Conservation (phyloP, 768 basidiomycete species). For the Podaxis sp. region DNA sequence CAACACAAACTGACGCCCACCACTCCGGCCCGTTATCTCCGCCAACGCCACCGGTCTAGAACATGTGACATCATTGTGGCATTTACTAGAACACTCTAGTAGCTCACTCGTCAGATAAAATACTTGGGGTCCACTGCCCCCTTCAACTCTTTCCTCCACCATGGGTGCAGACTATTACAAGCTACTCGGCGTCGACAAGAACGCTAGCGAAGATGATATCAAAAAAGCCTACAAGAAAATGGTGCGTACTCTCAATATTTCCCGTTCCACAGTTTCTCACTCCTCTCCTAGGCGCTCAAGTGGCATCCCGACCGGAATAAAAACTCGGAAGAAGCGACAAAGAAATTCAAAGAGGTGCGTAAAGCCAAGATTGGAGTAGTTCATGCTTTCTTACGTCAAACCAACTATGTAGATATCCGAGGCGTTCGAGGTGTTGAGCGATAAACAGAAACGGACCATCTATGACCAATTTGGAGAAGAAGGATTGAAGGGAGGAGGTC, state of each 20-base stretch:
- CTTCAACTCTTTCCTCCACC: constrained; percentile 10
- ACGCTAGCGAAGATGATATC: constrained; percentile 81
- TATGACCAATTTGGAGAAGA: constrained; percentile 97
- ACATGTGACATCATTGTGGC: constrained; percentile 30
- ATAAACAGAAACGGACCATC: constrained; percentile 78
- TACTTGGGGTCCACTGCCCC: background rate
- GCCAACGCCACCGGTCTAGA: constrained; percentile 14
- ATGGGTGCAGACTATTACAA: constrained; percentile 94
- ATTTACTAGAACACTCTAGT: constrained; percentile 28
- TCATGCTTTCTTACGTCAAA: background rate
- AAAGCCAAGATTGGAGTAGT: background rate
- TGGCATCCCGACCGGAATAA: constrained; percentile 94
- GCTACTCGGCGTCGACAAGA: constrained; percentile 68
- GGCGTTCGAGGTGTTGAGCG: constrained; percentile 93
- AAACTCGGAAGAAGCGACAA: constrained; percentile 81
- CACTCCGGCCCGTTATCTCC: background rate
- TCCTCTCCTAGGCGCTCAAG: constrained; percentile 67
- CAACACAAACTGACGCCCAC: background rate
- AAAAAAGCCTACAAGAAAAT: constrained; percentile 97
- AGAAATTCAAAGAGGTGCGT: constrained; percentile 89
- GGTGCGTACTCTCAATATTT: constrained; percentile 38
- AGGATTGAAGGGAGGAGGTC: constrained; percentile 78
- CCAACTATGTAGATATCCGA: constrained; percentile 68
- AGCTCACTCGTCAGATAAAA: constrained; percentile 12
- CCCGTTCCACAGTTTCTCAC: background rate